Evolutionary conservation across 441 rosid species (phyloP), one percentile per base, ranked within the genome.

Genomic region (Euphorbia corollata): DNA sequence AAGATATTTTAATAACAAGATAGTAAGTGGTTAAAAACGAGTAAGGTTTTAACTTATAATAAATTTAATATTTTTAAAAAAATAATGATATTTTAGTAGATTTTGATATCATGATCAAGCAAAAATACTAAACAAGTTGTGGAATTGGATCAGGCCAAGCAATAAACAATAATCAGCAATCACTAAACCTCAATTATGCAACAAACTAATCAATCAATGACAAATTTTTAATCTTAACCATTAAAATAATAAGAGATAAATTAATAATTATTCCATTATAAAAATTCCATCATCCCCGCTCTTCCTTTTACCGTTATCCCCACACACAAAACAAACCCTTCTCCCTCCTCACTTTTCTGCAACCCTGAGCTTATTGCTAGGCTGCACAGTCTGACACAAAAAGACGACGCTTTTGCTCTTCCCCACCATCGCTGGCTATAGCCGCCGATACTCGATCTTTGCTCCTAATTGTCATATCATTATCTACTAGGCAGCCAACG

Each of bases 171-270:
- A 19, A 59, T 50, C n/a, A 50, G 18, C 7, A 41, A 57, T 36
- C 56, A 34, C 16, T 55, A 68, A 51, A 32, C 59, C 32, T 63
- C 71, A 75, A 73, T 80, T 67, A 75, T 66, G 68, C 76, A 78
- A 34, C 15, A 18, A 64, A 27, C 0, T 23, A 61, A 22, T 68
- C 73, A 62, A 68, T 78, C 78, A 67, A 70, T 71, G 76, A 75
- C 78, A 81, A 83, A 72, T 68, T 51, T 69, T 63, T 73, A 65
- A 77, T 81, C 81, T 38, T 64, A 48, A 22, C 41, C 47, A 41
- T 41, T 41, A 34, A 34, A 34, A 34, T 36, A 36, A 36, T 2
- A 36, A 41, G 1, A 41, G 15, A 41, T 8, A 41, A 8, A 41
- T 8, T 41, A 11, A 8, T 41, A 41, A 8, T 8, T 13, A 16